A percentile compares a stretch with the other conserved stretches of the same genome.
These are phyloP conservation scores for Exophiala xenobiotica DNA, from an alignment of 2,329 filamentous ascomycete species.

Conservation along the genomic window DNA sequence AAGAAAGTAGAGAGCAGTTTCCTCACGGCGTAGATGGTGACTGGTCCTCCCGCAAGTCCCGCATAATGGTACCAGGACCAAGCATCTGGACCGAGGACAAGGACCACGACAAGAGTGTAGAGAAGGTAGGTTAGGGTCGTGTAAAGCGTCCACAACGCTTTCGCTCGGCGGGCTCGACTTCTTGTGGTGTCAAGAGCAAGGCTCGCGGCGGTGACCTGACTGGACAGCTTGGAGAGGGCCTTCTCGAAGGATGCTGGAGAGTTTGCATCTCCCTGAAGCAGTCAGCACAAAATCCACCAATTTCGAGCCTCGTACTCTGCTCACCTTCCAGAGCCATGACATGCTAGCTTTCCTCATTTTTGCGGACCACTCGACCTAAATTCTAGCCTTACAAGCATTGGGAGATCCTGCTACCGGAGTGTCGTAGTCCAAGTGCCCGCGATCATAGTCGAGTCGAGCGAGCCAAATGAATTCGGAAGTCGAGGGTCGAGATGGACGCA, in stretches of 20 bases:
- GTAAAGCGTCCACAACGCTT: constrained; percentile 87
- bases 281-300: constrained; percentile 2
- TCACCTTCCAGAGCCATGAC: constrained; percentile 29
- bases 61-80: constrained; percentile 77
- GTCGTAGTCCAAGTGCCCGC: background rate
- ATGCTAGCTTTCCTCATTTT: constrained; percentile 27
- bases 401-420: background rate
- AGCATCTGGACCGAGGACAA: constrained; percentile 81
- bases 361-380: background rate
- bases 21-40: constrained; percentile 77
- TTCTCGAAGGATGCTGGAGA: constrained; percentile 94
- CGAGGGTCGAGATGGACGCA: background rate
- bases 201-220: constrained; percentile 75
- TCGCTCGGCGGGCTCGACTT: constrained; percentile 71
- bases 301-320: constrained; percentile 1
- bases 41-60: constrained; percentile 72
- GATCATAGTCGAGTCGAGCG: background rate
- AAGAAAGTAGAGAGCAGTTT: constrained; percentile 68
- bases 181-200: constrained; percentile 71
- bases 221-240: constrained; percentile 74
- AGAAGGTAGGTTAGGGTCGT: constrained; percentile 87
- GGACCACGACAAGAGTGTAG: constrained; percentile 73
- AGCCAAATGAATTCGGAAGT: too few species aligned
- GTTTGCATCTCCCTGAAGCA: constrained; percentile 62
- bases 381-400: too few species aligned